These are phyloP conservation scores for Paramecium tetraurelia DNA, from an alignment of 73 alveolate genomes.

Conservation along the genomic window DNA sequence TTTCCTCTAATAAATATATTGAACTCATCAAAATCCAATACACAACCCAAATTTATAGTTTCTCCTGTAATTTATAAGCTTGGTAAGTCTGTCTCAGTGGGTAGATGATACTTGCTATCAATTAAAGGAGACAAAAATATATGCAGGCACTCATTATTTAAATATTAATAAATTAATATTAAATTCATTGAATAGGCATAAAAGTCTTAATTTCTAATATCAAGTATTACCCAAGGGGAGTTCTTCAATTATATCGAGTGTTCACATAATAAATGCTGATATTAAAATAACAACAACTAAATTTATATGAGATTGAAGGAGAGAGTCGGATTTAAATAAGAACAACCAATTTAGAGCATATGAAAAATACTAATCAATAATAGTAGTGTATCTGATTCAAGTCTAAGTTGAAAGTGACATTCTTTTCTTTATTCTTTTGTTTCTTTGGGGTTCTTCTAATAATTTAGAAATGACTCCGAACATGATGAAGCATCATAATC, in stretches of 20 bases:
- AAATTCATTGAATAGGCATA: not conserved
- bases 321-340: not conserved
- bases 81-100: not conserved
- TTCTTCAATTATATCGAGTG: not conserved
- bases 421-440: not conserved
- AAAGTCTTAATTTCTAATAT: not conserved
- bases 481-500: not conserved
- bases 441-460: not conserved
- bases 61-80: not conserved
- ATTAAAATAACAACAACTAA: no score
- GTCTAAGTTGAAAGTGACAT: not conserved
- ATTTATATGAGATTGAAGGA: not conserved
- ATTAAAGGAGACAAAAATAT: not conserved
- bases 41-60: not conserved
- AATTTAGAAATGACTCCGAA: not conserved
- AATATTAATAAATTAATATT: not conserved
- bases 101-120: not conserved
- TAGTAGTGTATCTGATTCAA: not conserved
- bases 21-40: constrained; percentile 30
- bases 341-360: not conserved
- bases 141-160: not conserved
- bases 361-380: not conserved
- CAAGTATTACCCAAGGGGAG: not conserved
- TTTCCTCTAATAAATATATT: not conserved
- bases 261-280: no score